Evolutionary conservation across 805 yeast genomes (phyloP), one percentile per base, ranked within the genome.

Genomic region (Ogataea ganodermae): DNA sequence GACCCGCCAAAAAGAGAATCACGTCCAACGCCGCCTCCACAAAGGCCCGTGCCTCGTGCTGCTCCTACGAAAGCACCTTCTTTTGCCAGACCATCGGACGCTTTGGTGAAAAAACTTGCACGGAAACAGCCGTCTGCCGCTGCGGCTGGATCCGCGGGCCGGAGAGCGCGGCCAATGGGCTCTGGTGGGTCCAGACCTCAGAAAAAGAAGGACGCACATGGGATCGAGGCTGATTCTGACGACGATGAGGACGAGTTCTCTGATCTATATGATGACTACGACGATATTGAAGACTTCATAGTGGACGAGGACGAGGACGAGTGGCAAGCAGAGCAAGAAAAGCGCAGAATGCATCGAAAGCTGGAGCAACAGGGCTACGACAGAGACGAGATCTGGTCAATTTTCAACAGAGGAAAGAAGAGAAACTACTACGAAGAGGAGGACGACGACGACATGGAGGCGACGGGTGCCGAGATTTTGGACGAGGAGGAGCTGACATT

Each of bases 371-470:
- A 62, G 3, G 89, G 82, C 3, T 87, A 86, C 55, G 87, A 88
- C 57, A 70, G 92, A 36, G 90, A 86, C 53, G 96, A 90, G 65
- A 91, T 92, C 39, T 89, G 97, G 97, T 79, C 83, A 16, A 77
- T 92, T 66, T 86, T 91, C 65, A 84, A 81, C 60, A 74, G 79
- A 48, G 89, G 90, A 3, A 75, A 74, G 49, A 72, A 75, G 45
- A 71, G 89, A 37, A 40, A 72, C 51, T 62, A 70, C 22, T 66
- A 68, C 30, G 70, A 74, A 43, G 81, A 78, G 35, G 78, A 74
- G 45, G 75, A 78, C 6, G 78, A 77, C 26, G 83, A 76, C 48
- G 89, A 88, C 59, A 92, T 94, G 97, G 98, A 92, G 62, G 97
- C 97, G 2, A 85, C 94, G 1, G 97, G 97, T 22, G 83, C 83